phyloP scores from a whole-genome alignment of 306 rosid genomes.

The Ormosia semicastrata region DNA sequence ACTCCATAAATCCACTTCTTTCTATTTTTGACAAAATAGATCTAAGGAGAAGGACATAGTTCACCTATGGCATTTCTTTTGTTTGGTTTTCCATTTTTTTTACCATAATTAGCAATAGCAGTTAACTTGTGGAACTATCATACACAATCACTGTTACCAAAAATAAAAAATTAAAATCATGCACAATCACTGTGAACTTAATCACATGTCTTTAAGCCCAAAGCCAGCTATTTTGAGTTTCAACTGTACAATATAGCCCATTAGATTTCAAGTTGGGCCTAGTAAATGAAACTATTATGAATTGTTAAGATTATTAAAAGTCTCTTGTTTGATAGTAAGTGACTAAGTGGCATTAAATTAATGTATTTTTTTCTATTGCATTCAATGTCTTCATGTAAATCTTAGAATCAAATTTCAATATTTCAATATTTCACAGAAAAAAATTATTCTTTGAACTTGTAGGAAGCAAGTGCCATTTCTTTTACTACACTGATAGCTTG shows the following conservation, averaged over 20 bases:
- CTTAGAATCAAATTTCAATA: too few species aligned
- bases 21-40: constrained; percentile 14
- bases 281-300: background rate
- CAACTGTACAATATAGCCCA: constrained; percentile 6
- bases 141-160: background rate
- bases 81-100: background rate
- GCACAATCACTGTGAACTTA: background rate
- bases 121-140: background rate
- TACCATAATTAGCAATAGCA: background rate
- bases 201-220: background rate
- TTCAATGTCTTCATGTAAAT: too few species aligned
- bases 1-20: background rate
- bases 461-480: too few species aligned
- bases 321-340: too few species aligned
- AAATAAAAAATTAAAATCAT: background rate
- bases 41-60: background rate
- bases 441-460: too few species aligned
- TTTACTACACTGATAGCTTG: too few species aligned
- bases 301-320: too few species aligned
- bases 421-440: too few species aligned
- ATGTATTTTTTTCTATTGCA: too few species aligned
- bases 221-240: background rate
- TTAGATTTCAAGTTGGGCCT: constrained; percentile 7
- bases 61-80: background rate
- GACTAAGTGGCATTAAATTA: too few species aligned